Percentiles rank a stretch among this genome's conserved stretches.
Conservation (phyloP, 768 basidiomycete species). For the Hericium rajendrae region DNA sequence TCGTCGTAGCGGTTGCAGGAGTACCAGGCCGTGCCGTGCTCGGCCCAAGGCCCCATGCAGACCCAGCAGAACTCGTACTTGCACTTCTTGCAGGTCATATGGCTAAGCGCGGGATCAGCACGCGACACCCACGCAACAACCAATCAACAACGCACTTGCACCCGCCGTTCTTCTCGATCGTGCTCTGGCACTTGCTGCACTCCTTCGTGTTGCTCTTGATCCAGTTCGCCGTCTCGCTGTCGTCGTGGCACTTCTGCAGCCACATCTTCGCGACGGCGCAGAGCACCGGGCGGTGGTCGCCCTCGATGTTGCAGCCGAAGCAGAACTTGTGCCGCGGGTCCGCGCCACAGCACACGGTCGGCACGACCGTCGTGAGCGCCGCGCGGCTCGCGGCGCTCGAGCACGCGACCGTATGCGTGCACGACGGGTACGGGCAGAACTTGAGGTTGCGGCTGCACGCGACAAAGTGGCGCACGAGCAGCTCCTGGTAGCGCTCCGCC, state of each 20-base stretch:
- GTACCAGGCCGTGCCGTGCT: conserved; percentile 97
- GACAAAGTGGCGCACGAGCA: conserved; percentile 87
- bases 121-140: conserved; percentile 1
- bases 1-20: conserved; percentile 97
- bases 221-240: conserved; percentile 99
- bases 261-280: conserved; percentile 87
- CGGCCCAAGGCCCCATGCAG: conserved; percentile 97
- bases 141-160: conserved; percentile 75
- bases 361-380: conserved; percentile 70
- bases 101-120: conserved; percentile 39
- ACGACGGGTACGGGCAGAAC: conserved; percentile 93
- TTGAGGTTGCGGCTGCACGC: conserved; percentile 72
- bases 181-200: conserved; percentile 90
- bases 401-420: conserved; percentile 91
- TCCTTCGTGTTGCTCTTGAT: conserved; percentile 99
- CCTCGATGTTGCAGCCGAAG: conserved; percentile 86
- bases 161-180: conserved; percentile 99
- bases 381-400: conserved; percentile 67
- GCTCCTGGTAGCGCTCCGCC: conserved; percentile 71
- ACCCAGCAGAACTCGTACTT: conserved; percentile 99
- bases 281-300: conserved; percentile 86
- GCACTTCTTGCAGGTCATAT: conserved; percentile 99
- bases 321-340: conserved; percentile 70
- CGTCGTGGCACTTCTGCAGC: conserved; percentile 95
- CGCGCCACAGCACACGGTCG: conserved; percentile 80